A percentile compares a stretch with the other conserved stretches of the same genome.
Evolutionary conservation across 2,329 filamentous ascomycete genomes (phyloP).

Genomic region (Ophiocordyceps polyrhachis-furcata): DNA sequence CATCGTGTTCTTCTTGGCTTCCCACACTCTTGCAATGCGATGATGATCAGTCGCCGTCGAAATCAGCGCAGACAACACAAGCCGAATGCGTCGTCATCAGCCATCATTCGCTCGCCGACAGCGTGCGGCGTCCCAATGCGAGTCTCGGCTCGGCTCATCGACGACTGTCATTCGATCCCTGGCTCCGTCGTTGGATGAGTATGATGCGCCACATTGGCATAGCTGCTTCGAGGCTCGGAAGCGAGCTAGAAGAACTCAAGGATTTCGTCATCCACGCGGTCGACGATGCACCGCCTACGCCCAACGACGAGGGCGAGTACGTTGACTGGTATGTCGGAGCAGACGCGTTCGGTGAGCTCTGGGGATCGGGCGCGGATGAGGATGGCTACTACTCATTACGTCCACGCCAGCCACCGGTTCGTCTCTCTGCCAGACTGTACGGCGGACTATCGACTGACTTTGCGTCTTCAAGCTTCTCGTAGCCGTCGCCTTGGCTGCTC

Average conservation of each 20-base stretch:
- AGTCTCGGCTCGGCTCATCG: no score
- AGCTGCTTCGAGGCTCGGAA: conserved; percentile 7
- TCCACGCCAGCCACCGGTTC: conserved; percentile 1
- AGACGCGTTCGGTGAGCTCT: background rate
- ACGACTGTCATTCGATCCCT: no score
- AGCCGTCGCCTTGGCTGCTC: conserved; percentile 7
- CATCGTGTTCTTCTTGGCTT: no score
- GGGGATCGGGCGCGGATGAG: background rate
- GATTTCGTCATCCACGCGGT: background rate
- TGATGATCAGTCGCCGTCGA: no score
- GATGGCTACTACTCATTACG: background rate
- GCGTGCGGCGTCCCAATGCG: no score
- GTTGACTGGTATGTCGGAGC: background rate
- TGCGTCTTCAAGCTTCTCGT: conserved; percentile 3
- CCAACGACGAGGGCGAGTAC: background rate
- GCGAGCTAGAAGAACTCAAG: conserved; percentile 2
- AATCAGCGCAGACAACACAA: no score
- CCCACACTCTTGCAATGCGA: no score
- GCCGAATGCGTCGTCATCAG: no score
- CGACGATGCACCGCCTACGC: background rate
- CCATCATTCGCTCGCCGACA: no score
- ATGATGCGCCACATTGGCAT: conserved; percentile 20
- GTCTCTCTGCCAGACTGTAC: no score
- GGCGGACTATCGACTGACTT: background rate
- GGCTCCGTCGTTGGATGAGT: background rate